Percentiles rank a stretch among this genome's conserved stretches.
These are phyloP conservation scores for Alternaria consortialis DNA, from an alignment of 2,329 filamentous ascomycete species.

Conservation along the genomic window DNA sequence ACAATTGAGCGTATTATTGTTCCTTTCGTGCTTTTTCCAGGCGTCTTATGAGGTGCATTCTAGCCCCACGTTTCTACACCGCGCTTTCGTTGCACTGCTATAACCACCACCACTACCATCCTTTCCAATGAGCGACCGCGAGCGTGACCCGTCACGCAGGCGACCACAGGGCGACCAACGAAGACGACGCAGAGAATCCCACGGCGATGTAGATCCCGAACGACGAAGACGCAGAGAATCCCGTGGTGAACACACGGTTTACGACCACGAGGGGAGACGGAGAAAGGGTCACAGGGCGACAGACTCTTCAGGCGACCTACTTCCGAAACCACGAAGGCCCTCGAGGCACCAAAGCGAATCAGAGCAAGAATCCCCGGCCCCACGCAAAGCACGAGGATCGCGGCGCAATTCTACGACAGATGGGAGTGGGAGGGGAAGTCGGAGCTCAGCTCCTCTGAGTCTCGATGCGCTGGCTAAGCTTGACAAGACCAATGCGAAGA, in stretches of 20 bases:
- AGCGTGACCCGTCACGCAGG: constrained; percentile 33
- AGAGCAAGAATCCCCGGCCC: constrained; percentile 39
- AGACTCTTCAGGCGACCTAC: constrained; percentile 50
- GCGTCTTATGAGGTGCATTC: constrained; percentile 13
- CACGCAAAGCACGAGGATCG: constrained; percentile 31
- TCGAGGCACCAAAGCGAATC: constrained; percentile 42
- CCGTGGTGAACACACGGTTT: constrained; percentile 26
- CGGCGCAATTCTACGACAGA: constrained; percentile 35
- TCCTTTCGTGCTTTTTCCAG: constrained; percentile 10
- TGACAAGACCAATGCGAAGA: constrained; percentile 68
- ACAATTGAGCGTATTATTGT: constrained; percentile 7
- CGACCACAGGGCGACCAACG: constrained; percentile 39
- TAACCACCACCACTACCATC: constrained; percentile 5
- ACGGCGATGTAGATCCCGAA: constrained; percentile 35
- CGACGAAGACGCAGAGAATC: constrained; percentile 31
- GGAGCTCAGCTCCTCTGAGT: constrained; percentile 52
- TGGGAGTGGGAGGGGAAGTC: constrained; percentile 42
- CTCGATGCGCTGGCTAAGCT: constrained; percentile 71
- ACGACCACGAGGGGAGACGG: constrained; percentile 40
- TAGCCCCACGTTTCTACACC: constrained; percentile 27
- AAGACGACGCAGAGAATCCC: constrained; percentile 40
- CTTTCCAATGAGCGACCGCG: constrained; percentile 31
- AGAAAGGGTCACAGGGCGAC: constrained; percentile 51
- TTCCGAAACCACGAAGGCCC: constrained; percentile 36
- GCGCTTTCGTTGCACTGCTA: constrained; percentile 11